A percentile compares a stretch with the other conserved stretches of the same genome.
phyloP scores from a whole-genome alignment of 768 basidiomycete species.

The Rhodocollybia butyracea region DNA sequence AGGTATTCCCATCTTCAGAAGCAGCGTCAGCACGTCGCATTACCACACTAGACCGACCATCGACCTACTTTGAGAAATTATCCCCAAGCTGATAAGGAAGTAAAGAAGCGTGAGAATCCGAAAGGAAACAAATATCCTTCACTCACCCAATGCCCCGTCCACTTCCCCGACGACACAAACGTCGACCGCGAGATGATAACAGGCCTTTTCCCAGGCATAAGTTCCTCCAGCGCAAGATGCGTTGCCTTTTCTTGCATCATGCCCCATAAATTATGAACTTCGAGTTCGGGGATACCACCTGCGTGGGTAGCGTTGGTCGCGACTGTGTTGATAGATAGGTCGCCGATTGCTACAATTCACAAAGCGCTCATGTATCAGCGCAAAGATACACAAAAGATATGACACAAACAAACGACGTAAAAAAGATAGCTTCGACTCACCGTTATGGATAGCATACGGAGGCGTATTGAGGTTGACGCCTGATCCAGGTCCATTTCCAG shows the following conservation, averaged over 20 bases:
- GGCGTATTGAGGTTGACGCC: constrained; percentile 53
- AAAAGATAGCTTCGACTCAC: too few relatives aligned
- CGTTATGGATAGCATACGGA: constrained; percentile 72
- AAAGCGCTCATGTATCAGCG: constrained; percentile 3
- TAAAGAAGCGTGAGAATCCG: neutral
- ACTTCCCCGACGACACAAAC: constrained; percentile 63
- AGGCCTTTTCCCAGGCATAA: constrained; percentile 59
- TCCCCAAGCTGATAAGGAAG: constrained; percentile 57
- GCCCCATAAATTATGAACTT: constrained; percentile 71
- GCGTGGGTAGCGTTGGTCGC: constrained; percentile 73
- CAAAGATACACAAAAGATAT: neutral
- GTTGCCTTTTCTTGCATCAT: constrained; percentile 70
- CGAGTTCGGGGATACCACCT: constrained; percentile 58
- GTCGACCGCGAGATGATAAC: constrained; percentile 72
- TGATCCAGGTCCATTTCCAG: constrained; percentile 44
- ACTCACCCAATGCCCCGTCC: constrained; percentile 70
- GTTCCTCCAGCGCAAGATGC: constrained; percentile 49
- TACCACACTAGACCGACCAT: neutral
- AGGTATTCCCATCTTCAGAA: constrained; percentile 77
- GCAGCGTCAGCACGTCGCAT: too few relatives aligned
- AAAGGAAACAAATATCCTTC: neutral
- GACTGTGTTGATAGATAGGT: constrained; percentile 51
- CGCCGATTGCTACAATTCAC: constrained; percentile 47
- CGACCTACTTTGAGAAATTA: constrained; percentile 32
- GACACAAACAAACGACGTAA: too few relatives aligned